Base-by-base conservation (phyloP, 1,284 basidiomycete genomes). In the Ustilago tritici region DNA sequence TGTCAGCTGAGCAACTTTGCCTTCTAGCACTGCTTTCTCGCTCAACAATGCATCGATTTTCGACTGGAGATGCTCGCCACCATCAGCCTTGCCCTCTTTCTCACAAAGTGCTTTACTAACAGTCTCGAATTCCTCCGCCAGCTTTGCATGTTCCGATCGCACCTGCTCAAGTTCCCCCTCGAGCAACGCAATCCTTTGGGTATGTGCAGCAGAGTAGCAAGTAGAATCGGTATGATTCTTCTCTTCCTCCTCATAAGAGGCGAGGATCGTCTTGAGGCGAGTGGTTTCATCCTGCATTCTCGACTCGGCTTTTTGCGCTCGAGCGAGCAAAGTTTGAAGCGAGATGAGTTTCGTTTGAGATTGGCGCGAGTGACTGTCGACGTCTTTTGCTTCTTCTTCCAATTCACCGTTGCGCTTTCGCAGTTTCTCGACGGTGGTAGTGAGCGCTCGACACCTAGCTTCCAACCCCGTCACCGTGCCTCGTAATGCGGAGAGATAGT, bases 161-260 rank as follows among this genome's bases (percentile, higher is more conserved):
- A 61, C 57, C 71, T 70, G 43, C 66, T 73, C 59, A 61, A 75
- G 15, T 60, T 79, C 57, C 71, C 46, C 23, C 43, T 81, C 84
- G 28, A 87, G 79, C 50, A 81, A 61, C 4, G 35, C 56, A 64
- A 86, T 78, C 0, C 84, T 79, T 36, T 82, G 76, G 10, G 82
- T 63, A 47, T 84, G 82, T 5, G 82, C 81, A 11, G 71, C 70
- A 53, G 84, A 81, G 55, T 79, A 85, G 8, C 69, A 72, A 15
- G 62, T 56, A 0, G 73, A 40, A 9, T 72, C 70, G 43, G 43
- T 6, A 56, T 81, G 72, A 60, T 77, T 72, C 11, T 74, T 70
- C 32, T 73, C 73, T 60, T 86, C 85, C 63, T 84, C 78, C 56
- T 70, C 66, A 61, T 74, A 78, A 23, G 65, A 65, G 15, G 57